Evolutionary conservation across 495 filamentous ascomycete species (phyloP), one percentile per base, ranked within the genome.

Genomic region (Hyaloscypha finlandica): DNA sequence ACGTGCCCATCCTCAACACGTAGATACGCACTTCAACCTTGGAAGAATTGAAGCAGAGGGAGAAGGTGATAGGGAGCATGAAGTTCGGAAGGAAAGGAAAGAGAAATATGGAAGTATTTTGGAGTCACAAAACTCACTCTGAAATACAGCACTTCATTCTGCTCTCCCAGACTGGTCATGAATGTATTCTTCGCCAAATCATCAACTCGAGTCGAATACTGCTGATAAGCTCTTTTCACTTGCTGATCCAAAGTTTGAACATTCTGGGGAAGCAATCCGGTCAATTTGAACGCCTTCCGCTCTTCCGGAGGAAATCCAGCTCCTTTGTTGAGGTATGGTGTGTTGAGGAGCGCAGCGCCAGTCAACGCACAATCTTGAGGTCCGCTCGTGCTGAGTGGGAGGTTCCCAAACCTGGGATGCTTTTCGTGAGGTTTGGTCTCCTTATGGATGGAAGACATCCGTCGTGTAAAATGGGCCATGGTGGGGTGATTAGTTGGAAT

Each of bases 241-340:
- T 96, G 93, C 67, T 92, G 88, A 14, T 94, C 89, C n/a, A 96
- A 81, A 0, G 89, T 91, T 71, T 94, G 90, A 16, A 92, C 78
- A 73, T 87, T 85, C 11, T 82, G 81, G 0, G 93, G 93, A 2
- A 97, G 77, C 20, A 94, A 76, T 4, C 92, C 90, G 25, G 88
- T 81, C 1, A 96, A 82, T 16, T 83, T 82, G 77, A 97, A 96
- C 5, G 81, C 77, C 19, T 79, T 74, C 4, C 93, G 83, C 68
- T 97, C 93, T 37, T 90, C 75, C 0, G 77, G 66, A 0, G 92
- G 82, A 71, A 93, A 93, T 1, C 86, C 92, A 0, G 90, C 91
- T 16, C 92, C 93, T 77, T 94, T 95, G 79, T 96, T 96, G 80
- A 91, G 91, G 68, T 87, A 88, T 0, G 90, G 85, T 12, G 86